phyloP scores from a whole-genome alignment of 176 grass and related monocot genomes.

The Aegilops speltoides region DNA sequence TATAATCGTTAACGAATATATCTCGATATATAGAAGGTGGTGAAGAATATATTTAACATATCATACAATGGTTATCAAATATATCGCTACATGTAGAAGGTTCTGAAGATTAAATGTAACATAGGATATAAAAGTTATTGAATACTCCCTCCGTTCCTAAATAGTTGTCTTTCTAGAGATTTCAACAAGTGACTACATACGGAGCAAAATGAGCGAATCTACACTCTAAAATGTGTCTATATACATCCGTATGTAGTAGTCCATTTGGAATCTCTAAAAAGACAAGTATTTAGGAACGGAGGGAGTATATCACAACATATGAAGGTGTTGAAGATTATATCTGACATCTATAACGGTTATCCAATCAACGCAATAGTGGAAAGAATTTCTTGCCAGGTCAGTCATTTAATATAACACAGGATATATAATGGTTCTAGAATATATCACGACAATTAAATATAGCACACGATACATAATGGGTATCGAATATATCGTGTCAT shows the following conservation, averaged over 20 bases:
- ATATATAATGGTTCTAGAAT: not conserved
- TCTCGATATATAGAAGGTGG: not conserved
- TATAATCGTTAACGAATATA: not conserved
- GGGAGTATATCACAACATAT: not conserved
- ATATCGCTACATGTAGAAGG: not conserved
- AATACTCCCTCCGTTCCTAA: no score
- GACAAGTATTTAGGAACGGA: no score
- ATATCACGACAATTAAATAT: not conserved
- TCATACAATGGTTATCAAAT: not conserved
- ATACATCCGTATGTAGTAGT: no score
- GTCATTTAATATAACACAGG: not conserved
- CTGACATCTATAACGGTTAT: slow-evolving; percentile 5
- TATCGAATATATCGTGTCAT: not conserved
- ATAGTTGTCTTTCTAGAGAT: no score
- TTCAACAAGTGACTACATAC: no score
- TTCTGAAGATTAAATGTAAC: not conserved
- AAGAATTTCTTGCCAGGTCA: not conserved
- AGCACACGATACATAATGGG: not conserved
- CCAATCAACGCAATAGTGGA: not conserved
- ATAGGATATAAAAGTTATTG: not conserved
- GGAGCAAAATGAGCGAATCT: no score
- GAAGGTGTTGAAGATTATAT: not conserved
- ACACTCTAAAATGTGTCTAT: no score
- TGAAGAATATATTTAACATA: not conserved
- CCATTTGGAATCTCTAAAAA: no score